Evolutionary conservation across 2,329 filamentous ascomycete species (phyloP), one percentile per base, ranked within the genome.

Genomic region (Xylaria sp.): DNA sequence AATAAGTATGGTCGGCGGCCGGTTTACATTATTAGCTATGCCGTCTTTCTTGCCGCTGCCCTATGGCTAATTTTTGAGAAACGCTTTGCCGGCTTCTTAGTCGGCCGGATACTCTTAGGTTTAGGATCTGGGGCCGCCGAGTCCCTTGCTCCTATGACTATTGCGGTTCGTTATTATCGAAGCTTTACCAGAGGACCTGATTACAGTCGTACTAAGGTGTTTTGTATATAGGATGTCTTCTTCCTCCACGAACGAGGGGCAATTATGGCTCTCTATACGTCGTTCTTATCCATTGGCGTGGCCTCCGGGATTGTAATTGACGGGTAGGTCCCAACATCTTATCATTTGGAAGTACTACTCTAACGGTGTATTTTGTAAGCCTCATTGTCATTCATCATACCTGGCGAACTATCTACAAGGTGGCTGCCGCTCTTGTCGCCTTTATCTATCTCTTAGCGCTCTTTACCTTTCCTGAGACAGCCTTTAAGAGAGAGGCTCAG

Each of bases 381-480:
- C 73, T 86, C 4, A 85, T 88, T 68, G 83, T 83, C 12, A 84
- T 85, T 65, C 69, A 81, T 50, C 78, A 84, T 67, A 62, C 76
- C 34, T 88, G 86, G 85, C 78, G 85, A 30, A 79, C 81, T 45
- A 86, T 87, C 59, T 87, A 87, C 72, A 81, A 85, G 71, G 80
- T 87, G 9, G 82, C 82, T 4, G 75, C 82, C 2, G 85, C 81
- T n/a, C 74, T 88, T 12, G 80, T 88, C 54, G 85, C 83, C 12
- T 69, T 79, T 8, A 78, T 84, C 27, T 82, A 85, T 1, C 60
- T 87, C 0, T 70, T 88, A 2, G 81, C 84, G 7, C 77, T 85
- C 71, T 82, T 89, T 65, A 84, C 84, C 5, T 85, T 89, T 60
- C 86, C 86, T 0, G 86, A 88, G 74, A 88, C 86, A 0, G 81